phyloP scores from a whole-genome alignment of 75 land plant genomes.

The Selaginella moellendorffii region DNA sequence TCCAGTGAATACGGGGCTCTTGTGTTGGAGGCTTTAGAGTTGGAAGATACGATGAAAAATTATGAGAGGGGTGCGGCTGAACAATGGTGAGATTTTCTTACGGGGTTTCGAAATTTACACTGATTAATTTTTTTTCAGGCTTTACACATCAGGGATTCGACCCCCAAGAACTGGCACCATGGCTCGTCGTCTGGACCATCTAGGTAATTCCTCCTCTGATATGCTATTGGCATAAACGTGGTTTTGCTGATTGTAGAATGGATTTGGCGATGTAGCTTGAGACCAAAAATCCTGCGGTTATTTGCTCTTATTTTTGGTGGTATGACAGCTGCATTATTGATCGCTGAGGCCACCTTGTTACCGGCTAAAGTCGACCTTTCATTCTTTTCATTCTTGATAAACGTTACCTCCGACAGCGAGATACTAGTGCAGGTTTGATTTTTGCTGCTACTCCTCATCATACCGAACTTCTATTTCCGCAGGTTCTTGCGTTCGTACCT shows the following conservation, averaged over 20 bases:
- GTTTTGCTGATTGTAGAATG: conserved; percentile 43
- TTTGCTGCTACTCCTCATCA: background rate
- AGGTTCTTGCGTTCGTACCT: conserved; percentile 78
- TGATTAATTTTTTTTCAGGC: conserved; percentile 34
- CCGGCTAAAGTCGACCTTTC: conserved; percentile 71
- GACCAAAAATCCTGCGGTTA: conserved; percentile 48
- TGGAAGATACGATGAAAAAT: conserved; percentile 86
- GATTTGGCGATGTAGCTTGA: conserved; percentile 70
- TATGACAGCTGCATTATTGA: conserved; percentile 75
- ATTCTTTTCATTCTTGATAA: conserved; percentile 75
- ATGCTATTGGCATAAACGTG: background rate
- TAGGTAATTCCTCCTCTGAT: conserved; percentile 31
- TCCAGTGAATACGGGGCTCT: conserved; percentile 68
- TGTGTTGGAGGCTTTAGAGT: conserved; percentile 86
- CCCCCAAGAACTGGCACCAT: conserved; percentile 43
- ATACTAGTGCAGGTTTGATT: conserved; percentile 77
- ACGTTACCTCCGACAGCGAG: conserved; percentile 51
- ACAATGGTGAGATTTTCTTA: conserved; percentile 40
- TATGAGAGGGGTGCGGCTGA: conserved; percentile 50
- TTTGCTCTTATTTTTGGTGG: conserved; percentile 57
- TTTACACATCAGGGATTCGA: conserved; percentile 64
- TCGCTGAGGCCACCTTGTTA: conserved; percentile 89
- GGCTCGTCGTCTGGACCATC: conserved; percentile 42
- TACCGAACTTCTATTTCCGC: conserved; percentile 4
- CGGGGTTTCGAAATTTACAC: too few species aligned